Percentiles rank a stretch among this genome's conserved stretches.
Evolutionary conservation across 768 basidiomycete genomes (phyloP).

Genomic region (Neoboletus subvelutipes): DNA sequence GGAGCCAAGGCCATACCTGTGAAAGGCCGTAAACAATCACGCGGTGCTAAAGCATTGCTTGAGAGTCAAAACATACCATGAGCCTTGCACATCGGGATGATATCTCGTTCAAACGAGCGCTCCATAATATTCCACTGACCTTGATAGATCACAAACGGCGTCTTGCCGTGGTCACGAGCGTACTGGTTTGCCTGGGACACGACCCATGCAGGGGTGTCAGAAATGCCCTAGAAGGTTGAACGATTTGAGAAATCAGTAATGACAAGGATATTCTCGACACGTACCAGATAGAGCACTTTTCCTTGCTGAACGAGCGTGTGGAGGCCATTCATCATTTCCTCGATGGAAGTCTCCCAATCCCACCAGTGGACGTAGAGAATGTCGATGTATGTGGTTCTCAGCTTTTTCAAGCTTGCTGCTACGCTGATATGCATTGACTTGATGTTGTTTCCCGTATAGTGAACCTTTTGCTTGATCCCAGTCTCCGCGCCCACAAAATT

Average conservation of each 20-base stretch:
- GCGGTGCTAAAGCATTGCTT: not conserved
- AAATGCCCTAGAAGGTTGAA: constrained; percentile 32
- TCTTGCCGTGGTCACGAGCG: constrained; percentile 45
- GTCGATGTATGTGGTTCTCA: constrained; percentile 50
- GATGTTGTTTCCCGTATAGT: constrained; percentile 48
- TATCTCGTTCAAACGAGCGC: constrained; percentile 53
- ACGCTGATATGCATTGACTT: constrained; percentile 46
- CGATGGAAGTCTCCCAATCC: constrained; percentile 44
- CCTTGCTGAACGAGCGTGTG: constrained; percentile 42
- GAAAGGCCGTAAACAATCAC: not conserved
- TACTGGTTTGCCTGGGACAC: constrained; percentile 51
- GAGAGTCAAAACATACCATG: constrained; percentile 30
- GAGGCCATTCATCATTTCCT: constrained; percentile 47
- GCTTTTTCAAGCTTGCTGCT: constrained; percentile 24
- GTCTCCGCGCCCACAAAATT: constrained; percentile 19
- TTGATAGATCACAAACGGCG: constrained; percentile 55
- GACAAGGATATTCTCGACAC: not conserved
- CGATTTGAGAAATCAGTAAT: not conserved
- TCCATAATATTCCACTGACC: constrained; percentile 43
- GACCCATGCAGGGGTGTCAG: constrained; percentile 49
- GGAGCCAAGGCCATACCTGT: constrained; percentile 33
- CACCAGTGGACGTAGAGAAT: constrained; percentile 55
- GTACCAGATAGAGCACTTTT: constrained; percentile 43
- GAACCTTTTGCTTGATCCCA: constrained; percentile 31
- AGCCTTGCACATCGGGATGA: constrained; percentile 37